phyloP scores from a whole-genome alignment of 192 early-diverging fungal genomes.

The Dissophora globulifera region DNA sequence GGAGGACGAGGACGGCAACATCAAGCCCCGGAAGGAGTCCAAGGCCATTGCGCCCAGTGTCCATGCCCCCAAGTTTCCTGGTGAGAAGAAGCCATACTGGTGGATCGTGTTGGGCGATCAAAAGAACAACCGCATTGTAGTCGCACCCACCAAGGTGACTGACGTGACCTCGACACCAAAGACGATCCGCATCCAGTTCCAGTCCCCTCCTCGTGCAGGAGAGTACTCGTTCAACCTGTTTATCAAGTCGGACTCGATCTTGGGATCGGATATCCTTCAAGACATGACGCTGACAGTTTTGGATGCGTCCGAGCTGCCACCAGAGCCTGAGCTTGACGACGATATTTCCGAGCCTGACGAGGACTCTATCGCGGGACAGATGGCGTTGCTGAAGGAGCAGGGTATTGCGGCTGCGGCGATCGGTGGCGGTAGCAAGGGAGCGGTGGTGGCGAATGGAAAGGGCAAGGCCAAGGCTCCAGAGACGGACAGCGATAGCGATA shows the following conservation, averaged over 20 bases:
- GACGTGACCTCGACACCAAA: conserved; percentile 73
- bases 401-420: conserved; percentile 64
- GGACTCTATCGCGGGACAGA: conserved; percentile 95
- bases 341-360: conserved; percentile 98
- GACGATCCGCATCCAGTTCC: conserved; percentile 89
- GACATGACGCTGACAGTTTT: conserved; percentile 83
- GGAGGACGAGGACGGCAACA: conserved; percentile 60
- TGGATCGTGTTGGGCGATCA: conserved; percentile 92
- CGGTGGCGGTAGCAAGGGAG: conserved; percentile 46
- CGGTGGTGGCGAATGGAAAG: conserved; percentile 15
- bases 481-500: conserved; percentile 45
- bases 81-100: conserved; percentile 85
- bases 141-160: conserved; percentile 78
- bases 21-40: conserved; percentile 49
- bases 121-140: conserved; percentile 85
- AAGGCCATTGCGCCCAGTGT: conserved; percentile 52
- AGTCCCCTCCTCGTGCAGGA: conserved; percentile 89
- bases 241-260: conserved; percentile 90
- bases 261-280: conserved; percentile 84
- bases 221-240: conserved; percentile 82
- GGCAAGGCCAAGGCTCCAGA: conserved; percentile 45
- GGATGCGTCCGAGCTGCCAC: conserved; percentile 75
- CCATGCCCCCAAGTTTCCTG: conserved; percentile 77
- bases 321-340: conserved; percentile 85
- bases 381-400: conserved; percentile 89